These are phyloP conservation scores for Kwoniella botswanensis DNA, from an alignment of 768 basidiomycete species.

Conservation along the genomic window DNA sequence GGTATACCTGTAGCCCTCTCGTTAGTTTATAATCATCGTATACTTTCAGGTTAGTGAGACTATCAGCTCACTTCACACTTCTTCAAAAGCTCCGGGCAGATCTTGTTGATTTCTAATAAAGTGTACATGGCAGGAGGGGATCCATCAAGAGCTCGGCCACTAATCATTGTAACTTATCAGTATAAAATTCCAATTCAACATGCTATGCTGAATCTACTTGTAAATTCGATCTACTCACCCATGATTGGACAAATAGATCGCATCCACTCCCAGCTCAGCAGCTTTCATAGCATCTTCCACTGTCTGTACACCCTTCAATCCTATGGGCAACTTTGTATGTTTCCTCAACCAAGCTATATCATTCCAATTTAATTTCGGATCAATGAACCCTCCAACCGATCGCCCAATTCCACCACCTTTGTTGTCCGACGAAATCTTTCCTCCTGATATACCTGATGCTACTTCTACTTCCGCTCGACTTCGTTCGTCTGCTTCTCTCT, in stretches of 20 bases:
- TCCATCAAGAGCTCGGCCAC: slow-evolving; percentile 43
- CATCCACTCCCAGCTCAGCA: slow-evolving; percentile 79
- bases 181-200: neutral
- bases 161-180: slow-evolving; percentile 6
- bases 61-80: slow-evolving; percentile 61
- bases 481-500: slow-evolving; percentile 57
- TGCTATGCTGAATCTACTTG: too few relatives aligned
- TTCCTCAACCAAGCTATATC: slow-evolving; percentile 64
- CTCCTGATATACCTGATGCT: slow-evolving; percentile 56
- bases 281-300: slow-evolving; percentile 82
- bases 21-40: too few relatives aligned
- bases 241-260: slow-evolving; percentile 88
- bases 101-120: slow-evolving; percentile 71
- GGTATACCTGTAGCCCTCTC: slow-evolving; percentile 64
- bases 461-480: slow-evolving; percentile 55
- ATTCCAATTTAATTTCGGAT: slow-evolving; percentile 56
- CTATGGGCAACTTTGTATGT: slow-evolving; percentile 61
- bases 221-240: slow-evolving; percentile 60
- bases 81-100: slow-evolving; percentile 75
- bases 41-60: too few relatives aligned
- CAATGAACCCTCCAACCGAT: slow-evolving; percentile 56
- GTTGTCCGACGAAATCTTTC: slow-evolving; percentile 52
- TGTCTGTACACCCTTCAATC: slow-evolving; percentile 62
- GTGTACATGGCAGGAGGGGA: slow-evolving; percentile 62
- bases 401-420: slow-evolving; percentile 58